phyloP scores from a whole-genome alignment of 2,329 filamentous ascomycete genomes.

The Leptoxyphium fumago region DNA sequence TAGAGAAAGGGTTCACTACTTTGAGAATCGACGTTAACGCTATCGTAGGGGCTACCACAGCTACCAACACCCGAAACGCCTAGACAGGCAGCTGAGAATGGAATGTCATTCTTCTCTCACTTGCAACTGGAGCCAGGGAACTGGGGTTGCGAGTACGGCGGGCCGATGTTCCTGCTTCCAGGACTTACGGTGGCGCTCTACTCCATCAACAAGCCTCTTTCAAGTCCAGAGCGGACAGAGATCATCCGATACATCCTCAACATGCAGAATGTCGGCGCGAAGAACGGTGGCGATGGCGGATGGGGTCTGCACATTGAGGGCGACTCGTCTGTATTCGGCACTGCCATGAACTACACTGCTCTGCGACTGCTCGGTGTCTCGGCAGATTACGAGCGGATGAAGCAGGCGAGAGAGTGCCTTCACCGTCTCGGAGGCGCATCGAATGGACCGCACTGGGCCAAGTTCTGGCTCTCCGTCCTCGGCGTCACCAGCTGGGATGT shows the following conservation, averaged over 20 bases:
- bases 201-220: slow-evolving; percentile 74
- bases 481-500: slow-evolving; percentile 79
- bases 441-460: slow-evolving; percentile 85
- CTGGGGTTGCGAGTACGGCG: slow-evolving; percentile 96
- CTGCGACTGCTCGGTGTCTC: slow-evolving; percentile 71
- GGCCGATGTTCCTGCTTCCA: slow-evolving; percentile 88
- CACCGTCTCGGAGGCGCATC: slow-evolving; percentile 76
- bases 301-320: slow-evolving; percentile 96
- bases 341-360: slow-evolving; percentile 69
- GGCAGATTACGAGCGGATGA: slow-evolving; percentile 70
- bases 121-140: slow-evolving; percentile 80
- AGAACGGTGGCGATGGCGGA: slow-evolving; percentile 65
- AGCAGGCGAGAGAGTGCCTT: slow-evolving; percentile 67
- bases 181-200: slow-evolving; percentile 78
- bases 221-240: slow-evolving; percentile 64
- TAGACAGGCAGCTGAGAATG: slow-evolving; percentile 66
- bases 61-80: slow-evolving; percentile 58
- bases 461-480: slow-evolving; percentile 81
- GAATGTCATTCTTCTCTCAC: slow-evolving; percentile 73
- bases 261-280: slow-evolving; percentile 45
- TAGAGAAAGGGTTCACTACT: slow-evolving; percentile 1
- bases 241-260: slow-evolving; percentile 88
- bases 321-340: slow-evolving; percentile 84
- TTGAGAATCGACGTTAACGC: not conserved
- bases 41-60: slow-evolving; percentile 51